Conservation (phyloP, 805 yeast species). For the Candida montana region DNA sequence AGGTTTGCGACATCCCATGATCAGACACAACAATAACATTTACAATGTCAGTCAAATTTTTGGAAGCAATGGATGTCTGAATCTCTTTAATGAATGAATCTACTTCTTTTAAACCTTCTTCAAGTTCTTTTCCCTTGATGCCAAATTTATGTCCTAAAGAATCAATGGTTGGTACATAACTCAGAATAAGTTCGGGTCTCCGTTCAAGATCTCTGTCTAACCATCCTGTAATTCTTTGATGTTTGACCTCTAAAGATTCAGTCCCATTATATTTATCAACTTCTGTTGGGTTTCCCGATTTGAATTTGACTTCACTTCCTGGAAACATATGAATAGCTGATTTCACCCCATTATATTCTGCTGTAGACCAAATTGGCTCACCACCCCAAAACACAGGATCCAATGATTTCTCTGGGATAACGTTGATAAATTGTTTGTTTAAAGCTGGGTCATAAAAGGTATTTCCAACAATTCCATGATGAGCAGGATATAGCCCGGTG, state of each 20-base stretch:
- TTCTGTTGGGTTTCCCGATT: slow-evolving; percentile 42
- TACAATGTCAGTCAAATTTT: slow-evolving; percentile 60
- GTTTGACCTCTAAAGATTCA: slow-evolving; percentile 54
- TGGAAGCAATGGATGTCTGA: slow-evolving; percentile 38
- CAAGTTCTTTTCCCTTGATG: slow-evolving; percentile 52
- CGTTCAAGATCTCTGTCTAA: slow-evolving; percentile 48
- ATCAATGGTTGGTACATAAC: slow-evolving; percentile 80
- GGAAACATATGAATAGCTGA: slow-evolving; percentile 97
- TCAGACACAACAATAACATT: slow-evolving; percentile 80
- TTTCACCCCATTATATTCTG: slow-evolving; percentile 51
- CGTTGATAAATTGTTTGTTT: slow-evolving; percentile 56
- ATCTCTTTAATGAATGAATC: slow-evolving; percentile 57
- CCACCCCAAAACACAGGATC: slow-evolving; percentile 81
- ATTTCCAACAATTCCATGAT: slow-evolving; percentile 86
- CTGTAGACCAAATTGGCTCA: slow-evolving; percentile 84
- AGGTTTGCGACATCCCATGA: slow-evolving; percentile 91
- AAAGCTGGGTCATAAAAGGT: slow-evolving; percentile 62
- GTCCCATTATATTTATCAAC: slow-evolving; percentile 59
- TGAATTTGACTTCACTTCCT: slow-evolving; percentile 72
- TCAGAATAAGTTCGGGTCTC: slow-evolving; percentile 72
- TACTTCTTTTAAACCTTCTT: slow-evolving; percentile 51
- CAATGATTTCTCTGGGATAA: slow-evolving; percentile 46
- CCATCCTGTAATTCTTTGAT: slow-evolving; percentile 57
- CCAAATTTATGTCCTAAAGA: slow-evolving; percentile 74
- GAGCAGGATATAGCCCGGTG: slow-evolving; percentile 78